Base-by-base conservation (phyloP, 1,284 basidiomycete genomes). In the Moesziomyces globuligerus region DNA sequence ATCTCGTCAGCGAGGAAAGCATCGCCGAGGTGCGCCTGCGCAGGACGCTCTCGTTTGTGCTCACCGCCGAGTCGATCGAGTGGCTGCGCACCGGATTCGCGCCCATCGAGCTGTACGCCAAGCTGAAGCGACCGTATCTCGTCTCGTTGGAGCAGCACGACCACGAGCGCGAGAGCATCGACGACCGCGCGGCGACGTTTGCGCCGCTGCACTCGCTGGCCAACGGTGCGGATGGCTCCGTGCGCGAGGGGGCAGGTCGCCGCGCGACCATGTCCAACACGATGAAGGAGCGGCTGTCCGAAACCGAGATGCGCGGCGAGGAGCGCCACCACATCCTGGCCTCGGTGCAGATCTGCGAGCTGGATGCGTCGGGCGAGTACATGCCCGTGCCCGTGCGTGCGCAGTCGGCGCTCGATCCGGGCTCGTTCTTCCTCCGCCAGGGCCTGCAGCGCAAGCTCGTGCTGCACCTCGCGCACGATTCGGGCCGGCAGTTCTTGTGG, bases 401-500 rank as follows among this genome's bases (percentile, higher is more conserved):
- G 4, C 87, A 89, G 59, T 88, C 90, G n/a, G 84, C 85, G 52
- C 85, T 93, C 34, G 93, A 95, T 81, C 89, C 91, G 7, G 93
- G 94, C 9, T 88, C 89, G 43, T 95, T 97, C 82, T 89, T 89
- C 67, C 86, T 98, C 17, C 92, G 93, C 74, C 96, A 98, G 83
- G 95, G 95, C 8, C 84, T 98, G 21, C 95, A 98, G 81, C 87
- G 96, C 23, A 89, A 92, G 21, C 83, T 98, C 48, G 84, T 88
- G 26, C 83, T 98, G 48, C 87, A 87, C 1, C 84, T 98, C 26
- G 89, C 88, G 15, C 94, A 93, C 51, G 90, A 93, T 78, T 96
- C 94, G 7, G 95, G 95, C 0, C 87, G 88, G 38, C 90, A 94
- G 68, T 87, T 98, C 51, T 89, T 90, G 5, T 98, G 94, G 94